phyloP scores from a whole-genome alignment of 306 rosid genomes.

The Mucuna pruriens region DNA sequence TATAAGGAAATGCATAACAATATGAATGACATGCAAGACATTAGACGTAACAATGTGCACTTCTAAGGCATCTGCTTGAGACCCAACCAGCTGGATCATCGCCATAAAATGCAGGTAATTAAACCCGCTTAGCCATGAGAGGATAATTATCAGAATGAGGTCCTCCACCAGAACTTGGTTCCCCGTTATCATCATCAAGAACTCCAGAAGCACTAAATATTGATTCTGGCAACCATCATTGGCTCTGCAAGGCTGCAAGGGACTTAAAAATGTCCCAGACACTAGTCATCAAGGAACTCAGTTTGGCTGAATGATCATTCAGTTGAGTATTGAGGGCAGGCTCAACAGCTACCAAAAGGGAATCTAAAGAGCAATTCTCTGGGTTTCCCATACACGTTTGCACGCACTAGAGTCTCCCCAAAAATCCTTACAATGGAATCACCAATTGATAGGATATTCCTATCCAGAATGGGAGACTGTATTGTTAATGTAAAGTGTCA shows the following conservation, averaged over 20 bases:
- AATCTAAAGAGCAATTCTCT: background rate
- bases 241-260: background rate
- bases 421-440: background rate
- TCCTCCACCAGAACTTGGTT: background rate
- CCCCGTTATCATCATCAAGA: background rate
- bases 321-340: background rate
- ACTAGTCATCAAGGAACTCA: background rate
- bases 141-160: background rate
- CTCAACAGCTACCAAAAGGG: background rate
- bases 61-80: background rate
- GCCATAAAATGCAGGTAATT: background rate
- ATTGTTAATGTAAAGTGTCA: background rate
- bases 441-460: background rate
- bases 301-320: background rate
- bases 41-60: background rate
- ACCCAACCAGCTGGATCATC: background rate
- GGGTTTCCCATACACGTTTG: background rate
- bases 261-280: background rate
- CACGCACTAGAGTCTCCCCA: background rate
- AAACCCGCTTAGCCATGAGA: background rate
- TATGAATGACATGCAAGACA: background rate
- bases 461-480: background rate
- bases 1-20: background rate
- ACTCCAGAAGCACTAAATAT: background rate
- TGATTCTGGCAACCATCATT: background rate